A percentile compares a stretch with the other conserved stretches of the same genome.
Evolutionary conservation across 176 grass and related monocot genomes (phyloP).

Genomic region (Dendrocalamus sinicus): DNA sequence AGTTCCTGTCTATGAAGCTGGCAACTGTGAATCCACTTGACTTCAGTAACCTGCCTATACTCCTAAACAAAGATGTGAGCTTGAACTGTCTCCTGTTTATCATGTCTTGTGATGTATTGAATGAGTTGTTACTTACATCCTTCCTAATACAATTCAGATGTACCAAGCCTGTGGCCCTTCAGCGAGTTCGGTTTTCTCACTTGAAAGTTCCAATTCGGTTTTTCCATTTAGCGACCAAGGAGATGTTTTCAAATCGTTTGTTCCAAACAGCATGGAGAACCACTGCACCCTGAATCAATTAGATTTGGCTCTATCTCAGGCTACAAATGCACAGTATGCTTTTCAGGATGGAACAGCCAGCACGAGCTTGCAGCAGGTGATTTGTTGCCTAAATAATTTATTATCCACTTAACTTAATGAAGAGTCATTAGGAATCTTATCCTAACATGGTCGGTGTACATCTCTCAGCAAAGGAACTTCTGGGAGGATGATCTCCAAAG

Average conservation of each 20-base stretch:
- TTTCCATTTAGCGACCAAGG: constrained; percentile 58
- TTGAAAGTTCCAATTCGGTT: constrained; percentile 63
- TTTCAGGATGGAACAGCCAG: constrained; percentile 59
- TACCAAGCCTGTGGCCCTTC: constrained; percentile 62
- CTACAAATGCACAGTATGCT: constrained; percentile 30
- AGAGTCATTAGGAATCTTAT: not conserved
- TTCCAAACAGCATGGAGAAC: constrained; percentile 39
- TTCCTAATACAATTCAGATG: constrained; percentile 54
- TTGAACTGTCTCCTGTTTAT: not conserved
- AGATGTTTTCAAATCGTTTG: constrained; percentile 49
- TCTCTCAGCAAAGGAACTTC: constrained; percentile 71
- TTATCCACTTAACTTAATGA: not conserved
- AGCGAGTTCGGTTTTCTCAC: constrained; percentile 63
- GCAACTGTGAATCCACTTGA: constrained; percentile 94
- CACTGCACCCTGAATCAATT: constrained; percentile 55
- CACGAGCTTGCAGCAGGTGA: constrained; percentile 79
- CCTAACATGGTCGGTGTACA: not conserved
- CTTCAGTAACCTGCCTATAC: constrained; percentile 68
- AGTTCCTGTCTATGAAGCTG: constrained; percentile 99
- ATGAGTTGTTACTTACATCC: constrained; percentile 13
- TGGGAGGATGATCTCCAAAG: constrained; percentile 89
- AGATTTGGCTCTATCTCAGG: constrained; percentile 57
- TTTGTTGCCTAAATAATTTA: constrained; percentile 6
- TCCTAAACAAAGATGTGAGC: constrained; percentile 85
- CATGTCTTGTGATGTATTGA: not conserved